A percentile compares a stretch with the other conserved stretches of the same genome.
phyloP scores from a whole-genome alignment of 2,329 filamentous ascomycete genomes.

The Trematosphaeria pertusa region DNA sequence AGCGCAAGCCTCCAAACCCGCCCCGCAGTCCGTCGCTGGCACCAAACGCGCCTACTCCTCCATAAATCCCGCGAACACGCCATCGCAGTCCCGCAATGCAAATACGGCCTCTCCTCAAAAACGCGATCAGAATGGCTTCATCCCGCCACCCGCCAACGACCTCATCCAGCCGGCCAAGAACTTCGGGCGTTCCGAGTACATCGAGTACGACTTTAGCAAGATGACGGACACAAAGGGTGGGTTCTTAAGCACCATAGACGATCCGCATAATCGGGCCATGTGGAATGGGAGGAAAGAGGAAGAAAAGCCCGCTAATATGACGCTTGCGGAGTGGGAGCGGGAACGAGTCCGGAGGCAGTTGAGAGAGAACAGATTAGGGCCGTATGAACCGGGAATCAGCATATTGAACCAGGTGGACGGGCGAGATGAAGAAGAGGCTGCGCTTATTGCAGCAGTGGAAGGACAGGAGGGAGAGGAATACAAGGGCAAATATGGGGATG shows the following conservation, averaged over 20 bases:
- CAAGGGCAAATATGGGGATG: slow-evolving; percentile 44
- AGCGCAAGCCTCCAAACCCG: slow-evolving; percentile 29
- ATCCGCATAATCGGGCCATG: slow-evolving; percentile 84
- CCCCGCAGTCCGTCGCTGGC: slow-evolving; percentile 52
- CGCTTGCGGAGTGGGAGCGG: slow-evolving; percentile 87
- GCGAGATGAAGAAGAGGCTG: slow-evolving; percentile 39
- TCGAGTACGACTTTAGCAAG: slow-evolving; percentile 97
- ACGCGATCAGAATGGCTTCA: slow-evolving; percentile 46
- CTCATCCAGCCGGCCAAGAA: slow-evolving; percentile 79
- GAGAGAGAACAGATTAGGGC: slow-evolving; percentile 75
- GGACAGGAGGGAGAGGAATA: slow-evolving; percentile 45
- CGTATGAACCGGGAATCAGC: slow-evolving; percentile 89
- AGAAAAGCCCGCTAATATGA: slow-evolving; percentile 85
- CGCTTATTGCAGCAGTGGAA: slow-evolving; percentile 47
- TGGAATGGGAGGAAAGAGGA: slow-evolving; percentile 55
- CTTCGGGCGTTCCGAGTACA: slow-evolving; percentile 78
- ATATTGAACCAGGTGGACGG: slow-evolving; percentile 63
- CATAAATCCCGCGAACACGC: slow-evolving; percentile 63
- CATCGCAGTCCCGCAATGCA: slow-evolving; percentile 64
- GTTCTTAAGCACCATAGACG: slow-evolving; percentile 88
- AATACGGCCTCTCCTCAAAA: slow-evolving; percentile 62
- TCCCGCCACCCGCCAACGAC: slow-evolving; percentile 50
- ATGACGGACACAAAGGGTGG: slow-evolving; percentile 99
- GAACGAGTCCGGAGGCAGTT: slow-evolving; percentile 77
- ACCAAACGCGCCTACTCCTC: slow-evolving; percentile 76